Base-by-base conservation (phyloP, 2,329 filamentous ascomycete genomes). In the Epichloe baconii region DNA sequence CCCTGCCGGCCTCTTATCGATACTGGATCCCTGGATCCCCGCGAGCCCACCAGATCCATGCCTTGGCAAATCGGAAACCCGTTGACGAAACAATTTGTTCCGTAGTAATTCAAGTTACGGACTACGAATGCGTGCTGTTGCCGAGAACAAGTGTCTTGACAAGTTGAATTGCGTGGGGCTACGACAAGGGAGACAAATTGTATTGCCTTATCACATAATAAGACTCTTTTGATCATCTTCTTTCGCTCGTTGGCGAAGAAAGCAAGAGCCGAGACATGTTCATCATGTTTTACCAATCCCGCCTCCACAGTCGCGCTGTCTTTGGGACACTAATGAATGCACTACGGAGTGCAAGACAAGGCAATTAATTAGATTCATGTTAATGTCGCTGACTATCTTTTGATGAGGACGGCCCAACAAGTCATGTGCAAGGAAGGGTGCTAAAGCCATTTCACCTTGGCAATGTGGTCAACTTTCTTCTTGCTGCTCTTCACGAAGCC, bases 381-480 rank as follows among this genome's bases (percentile, higher is more conserved):
- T 23, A 10, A 31, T 31, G 8, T 31, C 26, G 8, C 8, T 31
- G 26, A 31, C 26, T 26, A 26, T 26, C 23, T 26, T 31, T 31
- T 31, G 26, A 31, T 31, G 26, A 31, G 26, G 26, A 31, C 26
- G 26, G 8, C 4, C 26, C 26, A 10, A 31, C 26, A 31, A 31
- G 26, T 31, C 26, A 19, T 21, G 19, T 43, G 12, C 41, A 43
- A 43, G 40, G 17, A 42, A 42, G 41, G 41, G 11, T 7, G 19
- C 40, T 55, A 79, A 54, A 93, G 71, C 59, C 91, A 93, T 64
- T 86, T 89, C 81, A 89, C 75, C 72, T 96, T 97, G 40, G 88
- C 83, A 58, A 97, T 72, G 68, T 97, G 91, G 64, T 97, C 93
- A 23, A 83, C 80, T 74, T 95, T 95, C 74, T 90, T 95, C 68